Percentiles rank a stretch among this genome's conserved stretches.
These are phyloP conservation scores for Globisporangium nunn DNA, from an alignment of 352 stramenopile genomes.

Conservation along the genomic window DNA sequence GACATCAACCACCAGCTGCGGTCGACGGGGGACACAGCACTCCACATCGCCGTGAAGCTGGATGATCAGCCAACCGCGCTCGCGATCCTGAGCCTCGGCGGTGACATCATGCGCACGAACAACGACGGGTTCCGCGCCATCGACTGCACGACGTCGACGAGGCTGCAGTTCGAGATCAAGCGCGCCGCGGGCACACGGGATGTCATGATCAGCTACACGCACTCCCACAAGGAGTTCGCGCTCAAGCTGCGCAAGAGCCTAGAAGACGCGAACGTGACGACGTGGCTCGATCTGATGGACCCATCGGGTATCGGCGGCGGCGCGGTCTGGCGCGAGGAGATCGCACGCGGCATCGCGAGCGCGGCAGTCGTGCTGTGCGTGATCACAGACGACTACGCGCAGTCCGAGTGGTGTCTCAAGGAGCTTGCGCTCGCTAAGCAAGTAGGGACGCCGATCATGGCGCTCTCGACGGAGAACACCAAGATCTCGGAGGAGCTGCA, in stretches of 20 bases:
- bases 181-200: slow-evolving; percentile 53
- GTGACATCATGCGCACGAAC: slow-evolving; percentile 79
- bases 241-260: slow-evolving; percentile 50
- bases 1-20: slow-evolving; percentile 74
- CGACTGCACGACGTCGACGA: slow-evolving; percentile 57
- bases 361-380: slow-evolving; percentile 52
- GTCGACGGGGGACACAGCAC: slow-evolving; percentile 57
- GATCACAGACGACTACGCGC: slow-evolving; percentile 50
- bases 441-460: slow-evolving; percentile 68
- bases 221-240: slow-evolving; percentile 57
- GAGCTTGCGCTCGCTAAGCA: slow-evolving; percentile 62
- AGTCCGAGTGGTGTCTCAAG: slow-evolving; percentile 11
- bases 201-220: slow-evolving; percentile 74
- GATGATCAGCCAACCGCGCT: slow-evolving; percentile 68
- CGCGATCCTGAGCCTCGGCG: slow-evolving; percentile 58
- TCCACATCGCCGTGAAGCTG: slow-evolving; percentile 78
- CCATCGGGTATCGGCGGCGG: slow-evolving; percentile 51
- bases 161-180: slow-evolving; percentile 67
- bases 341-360: slow-evolving; percentile 54
- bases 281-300: slow-evolving; percentile 65
- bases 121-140: slow-evolving; percentile 45
- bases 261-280: slow-evolving; percentile 55
- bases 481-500: slow-evolving; percentile 78
- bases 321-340: slow-evolving; percentile 60
- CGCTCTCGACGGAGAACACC: slow-evolving; percentile 66